Conservation (phyloP, 2,329 filamentous ascomycete genomes). For the Cercospora berteroae region DNA sequence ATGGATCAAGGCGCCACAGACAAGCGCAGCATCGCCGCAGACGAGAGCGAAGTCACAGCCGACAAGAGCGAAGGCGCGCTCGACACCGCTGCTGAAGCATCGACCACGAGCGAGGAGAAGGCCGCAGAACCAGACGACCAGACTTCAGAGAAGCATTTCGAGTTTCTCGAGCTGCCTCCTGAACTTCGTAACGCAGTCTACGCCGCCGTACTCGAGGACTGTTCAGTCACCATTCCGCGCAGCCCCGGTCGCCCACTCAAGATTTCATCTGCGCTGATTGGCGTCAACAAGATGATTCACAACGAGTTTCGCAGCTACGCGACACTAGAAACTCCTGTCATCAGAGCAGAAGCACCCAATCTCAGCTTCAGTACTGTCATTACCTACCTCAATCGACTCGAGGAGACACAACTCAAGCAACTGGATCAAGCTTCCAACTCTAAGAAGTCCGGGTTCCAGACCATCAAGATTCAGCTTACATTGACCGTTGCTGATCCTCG, state of each 20-base stretch:
- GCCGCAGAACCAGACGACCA: not conserved
- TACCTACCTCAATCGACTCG: slow-evolving; percentile 11
- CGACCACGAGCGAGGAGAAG: not conserved
- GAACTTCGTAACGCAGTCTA: slow-evolving; percentile 5
- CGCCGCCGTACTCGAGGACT: not conserved
- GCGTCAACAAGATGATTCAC: slow-evolving; percentile 10
- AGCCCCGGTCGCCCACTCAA: not conserved
- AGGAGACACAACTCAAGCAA: not conserved
- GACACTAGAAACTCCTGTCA: not conserved
- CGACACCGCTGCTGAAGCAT: not conserved
- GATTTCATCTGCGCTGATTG: not conserved
- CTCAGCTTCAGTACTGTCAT: slow-evolving; percentile 18
- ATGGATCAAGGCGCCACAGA: not conserved
- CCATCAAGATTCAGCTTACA: no score
- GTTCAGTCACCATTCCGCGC: not conserved
- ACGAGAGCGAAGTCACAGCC: no score
- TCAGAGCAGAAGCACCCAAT: not conserved
- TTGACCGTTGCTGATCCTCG: no score
- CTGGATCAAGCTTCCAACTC: no score
- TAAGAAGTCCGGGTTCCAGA: no score
- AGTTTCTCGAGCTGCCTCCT: not conserved
- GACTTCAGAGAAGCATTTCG: not conserved
- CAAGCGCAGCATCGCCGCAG: no score
- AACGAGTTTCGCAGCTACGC: slow-evolving; percentile 1
- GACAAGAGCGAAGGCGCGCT: not conserved